A percentile compares a stretch with the other conserved stretches of the same genome.
Evolutionary conservation across 2,329 filamentous ascomycete species (phyloP).

Genomic region (Sporothrix pallida): DNA sequence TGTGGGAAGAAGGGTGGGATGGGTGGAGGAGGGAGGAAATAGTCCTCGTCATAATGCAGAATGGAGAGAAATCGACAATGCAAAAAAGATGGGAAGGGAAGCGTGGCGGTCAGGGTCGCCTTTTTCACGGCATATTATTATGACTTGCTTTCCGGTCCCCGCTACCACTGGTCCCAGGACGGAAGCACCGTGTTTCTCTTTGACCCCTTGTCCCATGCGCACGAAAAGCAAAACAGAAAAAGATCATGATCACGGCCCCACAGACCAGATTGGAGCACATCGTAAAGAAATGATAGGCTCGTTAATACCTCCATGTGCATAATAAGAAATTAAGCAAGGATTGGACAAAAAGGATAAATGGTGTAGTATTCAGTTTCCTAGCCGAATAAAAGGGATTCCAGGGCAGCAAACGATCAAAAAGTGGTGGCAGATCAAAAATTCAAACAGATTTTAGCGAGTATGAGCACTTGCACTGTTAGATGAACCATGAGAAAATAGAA

Average conservation of each 20-base stretch:
- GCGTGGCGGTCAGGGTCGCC: neutral
- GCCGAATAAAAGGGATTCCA: neutral
- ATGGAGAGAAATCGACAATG: neutral
- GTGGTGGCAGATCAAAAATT: too few relatives aligned
- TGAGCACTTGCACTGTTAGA: neutral
- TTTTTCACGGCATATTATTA: neutral
- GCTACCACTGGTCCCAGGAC: neutral
- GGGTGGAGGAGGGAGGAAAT: neutral
- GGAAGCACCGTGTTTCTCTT: conserved; percentile 19
- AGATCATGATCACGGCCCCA: conserved; percentile 25
- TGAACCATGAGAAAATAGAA: neutral
- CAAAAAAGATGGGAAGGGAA: neutral
- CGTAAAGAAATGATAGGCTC: neutral
- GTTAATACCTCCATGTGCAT: neutral
- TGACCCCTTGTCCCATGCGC: conserved; percentile 7
- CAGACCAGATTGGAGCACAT: neutral
- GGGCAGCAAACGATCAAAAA: too few relatives aligned
- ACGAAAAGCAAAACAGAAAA: conserved; percentile 3
- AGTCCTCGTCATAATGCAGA: neutral
- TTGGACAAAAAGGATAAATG: neutral
- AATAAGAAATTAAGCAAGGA: neutral
- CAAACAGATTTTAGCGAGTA: too few relatives aligned
- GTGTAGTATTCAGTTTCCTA: conserved; percentile 1
- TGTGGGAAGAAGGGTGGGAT: neutral
- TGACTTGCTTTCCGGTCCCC: conserved; percentile 13